Base-by-base conservation (phyloP, 371 early-diverging fungal species). In the Batkoa obscura region DNA sequence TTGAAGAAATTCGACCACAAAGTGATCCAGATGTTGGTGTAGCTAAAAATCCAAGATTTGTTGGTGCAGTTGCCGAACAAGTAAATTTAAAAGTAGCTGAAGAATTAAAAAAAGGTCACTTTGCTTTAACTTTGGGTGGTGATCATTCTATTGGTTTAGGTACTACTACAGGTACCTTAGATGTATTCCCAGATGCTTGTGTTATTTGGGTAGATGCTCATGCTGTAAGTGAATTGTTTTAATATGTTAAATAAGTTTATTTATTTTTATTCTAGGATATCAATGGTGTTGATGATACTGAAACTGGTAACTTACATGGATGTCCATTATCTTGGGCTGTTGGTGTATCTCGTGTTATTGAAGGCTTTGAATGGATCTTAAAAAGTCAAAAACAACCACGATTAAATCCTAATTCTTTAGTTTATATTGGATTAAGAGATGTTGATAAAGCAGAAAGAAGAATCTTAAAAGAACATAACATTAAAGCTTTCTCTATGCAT, bases 191-290 rank as follows among this genome's bases (percentile, higher is more conserved):
- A 57, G 77, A 93, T 56, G 75, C 94, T 36, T 87, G 91, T 58
- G 79, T 96, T 58, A 76, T 96, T 56, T 96, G 95, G 97, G 82
- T 96, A 6, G 94, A 96, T 66, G 94, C 94, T 17, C 95, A 96
- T 63, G 88, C 91, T 49, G 89, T 88, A 77, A 73, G 80, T 73
- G 36, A 4, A 13, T 23, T 23, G 23, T 23, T 23, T 23, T 23
- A 23, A 23, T 23, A 23, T 23, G 23, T 23, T 23, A 23, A 23
- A 23, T 23, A 23, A 23, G 23, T 23, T 23, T 23, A 23, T 17
- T 34, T 38, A 46, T 49, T 17, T 48, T 30, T 48, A 37, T 37
- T 55, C 55, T 64, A 83, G 82, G 93, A 94, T 68, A 93, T 95
- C 73, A 96, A 96, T 73, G 91, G 95, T 17, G 87, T 89, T 15